Evolutionary conservation across 495 filamentous ascomycete genomes (phyloP).

Genomic region (Xylaria flabelliformis): DNA sequence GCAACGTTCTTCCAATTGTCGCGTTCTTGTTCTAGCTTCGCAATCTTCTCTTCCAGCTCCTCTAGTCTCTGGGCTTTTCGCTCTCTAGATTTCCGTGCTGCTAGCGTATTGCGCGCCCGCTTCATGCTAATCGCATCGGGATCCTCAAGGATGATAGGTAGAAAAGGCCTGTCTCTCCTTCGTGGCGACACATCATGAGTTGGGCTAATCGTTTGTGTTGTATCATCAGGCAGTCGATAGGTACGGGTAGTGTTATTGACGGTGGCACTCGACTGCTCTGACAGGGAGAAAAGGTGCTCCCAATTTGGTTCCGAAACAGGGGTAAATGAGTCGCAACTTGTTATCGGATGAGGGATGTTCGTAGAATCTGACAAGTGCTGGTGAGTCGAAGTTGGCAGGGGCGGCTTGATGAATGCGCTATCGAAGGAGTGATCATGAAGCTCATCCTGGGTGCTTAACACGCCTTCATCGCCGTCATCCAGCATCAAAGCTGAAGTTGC

Average conservation of each 20-base stretch:
- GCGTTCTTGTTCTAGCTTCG: constrained; percentile 54
- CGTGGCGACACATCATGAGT: too few relatives aligned
- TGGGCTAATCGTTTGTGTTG: too few relatives aligned
- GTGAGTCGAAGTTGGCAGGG: not conserved
- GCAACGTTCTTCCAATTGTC: constrained; percentile 60
- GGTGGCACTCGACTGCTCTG: too few relatives aligned
- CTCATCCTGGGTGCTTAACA: not conserved
- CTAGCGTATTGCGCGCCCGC: constrained; percentile 92
- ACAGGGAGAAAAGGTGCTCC: too few relatives aligned
- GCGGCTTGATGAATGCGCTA: not conserved
- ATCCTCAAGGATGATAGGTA: constrained; percentile 72
- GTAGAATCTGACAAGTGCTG: too few relatives aligned
- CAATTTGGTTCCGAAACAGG: too few relatives aligned
- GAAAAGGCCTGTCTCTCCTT: too few relatives aligned
- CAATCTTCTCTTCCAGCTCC: constrained; percentile 61
- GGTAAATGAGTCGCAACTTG: too few relatives aligned
- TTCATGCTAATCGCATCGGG: constrained; percentile 75
- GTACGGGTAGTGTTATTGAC: too few relatives aligned
- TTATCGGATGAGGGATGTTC: too few relatives aligned
- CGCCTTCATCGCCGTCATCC: not conserved
- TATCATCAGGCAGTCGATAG: too few relatives aligned
- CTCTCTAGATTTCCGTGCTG: constrained; percentile 92
- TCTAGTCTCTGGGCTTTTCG: constrained; percentile 75
- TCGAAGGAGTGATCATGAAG: not conserved
- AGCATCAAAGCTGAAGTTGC: not conserved